Evolutionary conservation across 495 filamentous ascomycete genomes (phyloP).

Genomic region (Bryoglossum gracile): DNA sequence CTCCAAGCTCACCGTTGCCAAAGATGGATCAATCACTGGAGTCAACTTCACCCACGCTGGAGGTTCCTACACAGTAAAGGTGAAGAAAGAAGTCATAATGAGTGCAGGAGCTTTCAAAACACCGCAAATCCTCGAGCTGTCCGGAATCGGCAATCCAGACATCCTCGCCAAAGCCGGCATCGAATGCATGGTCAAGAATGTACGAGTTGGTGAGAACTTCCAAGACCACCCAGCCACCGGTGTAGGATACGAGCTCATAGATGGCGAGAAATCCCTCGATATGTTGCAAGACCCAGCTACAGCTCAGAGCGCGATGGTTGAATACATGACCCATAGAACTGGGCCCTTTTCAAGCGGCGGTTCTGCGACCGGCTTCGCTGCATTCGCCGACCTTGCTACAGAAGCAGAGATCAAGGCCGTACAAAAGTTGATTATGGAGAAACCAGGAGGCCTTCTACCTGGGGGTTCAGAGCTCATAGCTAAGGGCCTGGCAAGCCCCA

Average conservation of each 20-base stretch:
- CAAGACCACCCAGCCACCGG: slow-evolving; percentile 44
- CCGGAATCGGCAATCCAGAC: slow-evolving; percentile 18
- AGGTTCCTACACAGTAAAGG: not conserved
- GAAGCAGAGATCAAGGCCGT: not conserved
- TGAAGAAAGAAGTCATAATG: slow-evolving; percentile 15
- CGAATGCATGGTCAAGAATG: slow-evolving; percentile 45
- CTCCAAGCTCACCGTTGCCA: slow-evolving; percentile 37
- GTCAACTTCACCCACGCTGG: slow-evolving; percentile 2
- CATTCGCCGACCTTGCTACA: slow-evolving; percentile 1
- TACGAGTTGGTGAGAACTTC: slow-evolving; percentile 54
- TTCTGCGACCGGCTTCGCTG: slow-evolving; percentile 4
- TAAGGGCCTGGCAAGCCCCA: not conserved
- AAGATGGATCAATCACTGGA: slow-evolving; percentile 30
- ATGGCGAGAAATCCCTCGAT: slow-evolving; percentile 27
- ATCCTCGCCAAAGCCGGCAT: slow-evolving; percentile 41
- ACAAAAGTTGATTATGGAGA: slow-evolving; percentile 2
- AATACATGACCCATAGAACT: slow-evolving; percentile 8
- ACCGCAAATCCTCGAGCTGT: slow-evolving; percentile 17
- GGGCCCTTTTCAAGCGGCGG: slow-evolving; percentile 19
- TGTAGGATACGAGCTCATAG: slow-evolving; percentile 46
- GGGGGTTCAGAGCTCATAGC: not conserved
- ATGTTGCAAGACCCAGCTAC: not conserved
- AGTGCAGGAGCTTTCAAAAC: slow-evolving; percentile 2
- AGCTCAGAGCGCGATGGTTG: slow-evolving; percentile 1
- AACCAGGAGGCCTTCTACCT: no score